Base-by-base conservation (phyloP, 257 asterid genomes). In the Handroanthus guayacan region DNA sequence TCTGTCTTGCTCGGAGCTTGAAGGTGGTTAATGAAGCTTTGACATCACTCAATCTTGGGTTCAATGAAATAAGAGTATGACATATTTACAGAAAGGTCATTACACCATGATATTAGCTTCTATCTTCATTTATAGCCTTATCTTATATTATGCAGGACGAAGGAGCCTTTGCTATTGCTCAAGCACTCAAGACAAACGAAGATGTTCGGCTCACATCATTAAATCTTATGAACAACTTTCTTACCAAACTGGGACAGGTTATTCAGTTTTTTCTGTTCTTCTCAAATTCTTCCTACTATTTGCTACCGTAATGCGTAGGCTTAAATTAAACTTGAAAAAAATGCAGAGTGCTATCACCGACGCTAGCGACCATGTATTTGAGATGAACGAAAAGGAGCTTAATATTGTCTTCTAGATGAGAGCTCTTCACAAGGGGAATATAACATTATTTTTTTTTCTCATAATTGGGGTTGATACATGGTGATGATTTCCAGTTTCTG, bases 191-290 rank as follows among this genome's bases (percentile, higher is more conserved):
- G 80, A 88, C 97, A 57, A 92, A 90, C 37, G 99, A 94, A 84
- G 99, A 92, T 79, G 97, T 92, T 48, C 82, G 95, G 76, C 91
- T 94, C 41, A 37, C 95, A 69, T 88, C 95, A 41, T 77, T 95
- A 75, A 91, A 88, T 84, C 93, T 92, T 56, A 86, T 88, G 87
- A 94, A 86, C 88, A 94, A 94, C 87, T 94, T 94, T 80, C 89
- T 94, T 64, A 92, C 99, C 67, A 94, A 94, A 81, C 45, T 94
- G 83, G 99, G 99, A 77, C 97, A 92, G 95, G 99, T 92, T 69
- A 58, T 16, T 54, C 76, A 52, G 61, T 18, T 72, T 18, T 16
- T 45, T 44, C 4, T 16, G 3, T 9, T 71, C 36, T 39, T 25
- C 3, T 57, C 17, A 4, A n/a, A n/a, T 62, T 64, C 16, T 41